Conservation (phyloP, 768 basidiomycete genomes). For the Fibroporia radiculosa region DNA sequence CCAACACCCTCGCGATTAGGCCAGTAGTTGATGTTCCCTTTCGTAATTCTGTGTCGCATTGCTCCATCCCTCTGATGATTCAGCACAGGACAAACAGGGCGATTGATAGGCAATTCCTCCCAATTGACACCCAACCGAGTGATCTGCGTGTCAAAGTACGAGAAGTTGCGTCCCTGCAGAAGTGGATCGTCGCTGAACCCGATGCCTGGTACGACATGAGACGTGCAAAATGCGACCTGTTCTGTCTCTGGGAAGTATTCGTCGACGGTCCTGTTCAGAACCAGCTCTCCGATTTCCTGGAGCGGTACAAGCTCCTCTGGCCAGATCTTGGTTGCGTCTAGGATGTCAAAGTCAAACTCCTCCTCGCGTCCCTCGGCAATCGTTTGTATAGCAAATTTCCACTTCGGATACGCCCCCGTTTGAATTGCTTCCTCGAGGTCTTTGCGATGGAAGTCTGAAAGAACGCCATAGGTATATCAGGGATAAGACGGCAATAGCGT, state of each 20-base stretch:
- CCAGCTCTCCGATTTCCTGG: slow-evolving; percentile 68
- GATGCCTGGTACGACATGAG: slow-evolving; percentile 51
- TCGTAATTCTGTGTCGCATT: slow-evolving; percentile 47
- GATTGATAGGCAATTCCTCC: slow-evolving; percentile 77
- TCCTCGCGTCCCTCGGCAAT: slow-evolving; percentile 71
- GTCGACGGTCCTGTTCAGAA: slow-evolving; percentile 54
- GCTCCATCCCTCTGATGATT: slow-evolving; percentile 62
- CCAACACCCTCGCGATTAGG: slow-evolving; percentile 61
- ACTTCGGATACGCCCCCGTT: slow-evolving; percentile 62
- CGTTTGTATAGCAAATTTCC: slow-evolving; percentile 71
- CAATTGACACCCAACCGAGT: slow-evolving; percentile 77
- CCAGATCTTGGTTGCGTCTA: slow-evolving; percentile 84
- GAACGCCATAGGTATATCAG: neutral
- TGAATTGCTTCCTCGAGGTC: slow-evolving; percentile 81
- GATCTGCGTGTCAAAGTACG: slow-evolving; percentile 82
- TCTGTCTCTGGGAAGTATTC: slow-evolving; percentile 86
- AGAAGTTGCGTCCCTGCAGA: slow-evolving; percentile 81
- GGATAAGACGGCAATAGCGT: neutral
- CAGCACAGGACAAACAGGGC: slow-evolving; percentile 68
- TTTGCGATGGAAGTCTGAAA: slow-evolving; percentile 73
- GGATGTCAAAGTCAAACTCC: slow-evolving; percentile 80
- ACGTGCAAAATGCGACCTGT: slow-evolving; percentile 84
- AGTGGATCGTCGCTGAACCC: slow-evolving; percentile 73
- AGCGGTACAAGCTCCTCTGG: slow-evolving; percentile 77
- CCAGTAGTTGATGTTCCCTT: slow-evolving; percentile 66